Evolutionary conservation across 2,329 filamentous ascomycete species (phyloP), one percentile per base, ranked within the genome.

Genomic region (Tricladium varicosporioides): DNA sequence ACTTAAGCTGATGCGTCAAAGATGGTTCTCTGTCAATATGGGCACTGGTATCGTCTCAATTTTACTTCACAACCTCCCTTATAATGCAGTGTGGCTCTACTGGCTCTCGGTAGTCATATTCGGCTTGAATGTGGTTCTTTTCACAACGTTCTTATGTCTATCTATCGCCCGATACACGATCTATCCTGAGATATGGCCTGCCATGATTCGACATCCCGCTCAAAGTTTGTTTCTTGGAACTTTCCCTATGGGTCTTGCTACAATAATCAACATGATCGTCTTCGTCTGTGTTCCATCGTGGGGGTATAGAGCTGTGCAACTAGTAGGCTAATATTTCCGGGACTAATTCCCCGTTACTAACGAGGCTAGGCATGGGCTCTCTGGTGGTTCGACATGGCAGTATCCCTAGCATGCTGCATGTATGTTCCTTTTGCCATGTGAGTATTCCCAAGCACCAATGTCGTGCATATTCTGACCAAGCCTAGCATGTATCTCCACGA

Each of bases 201-300:
- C 80, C 14, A 88, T 91, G 86, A 79, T 90, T 36, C 73, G 75
- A 1, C 84, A 91, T 67, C 85, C 84, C 0, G 80, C 79, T 1
- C 84, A 91, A 65, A 85, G 82, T 1, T 75, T 91, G 53, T 91
- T 90, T 62, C 72, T 91, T 2, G 87, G 82, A 0, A 86, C 84
- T 0, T 79, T 88, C 32, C 86, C 86, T 0, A 89, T 89, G 83
- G 85, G 79, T 0, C 79, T 89, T 57, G 82, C 84, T 0, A 89
- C 86, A 1, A 82, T 89, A 45, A 80, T 89, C 59, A 84, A 85
- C 60, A 84, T 86, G 78, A 81, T 84, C 68, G 76, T 84, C 11
- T 76, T 83, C 32, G 75, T 83, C 33, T 87, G 85, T 68, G 75
- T 80, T 7, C 80, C 79, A 0, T 74, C 72, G n/a, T 88, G 83